Percentiles rank a stretch among this genome's conserved stretches.
phyloP scores from a whole-genome alignment of 164 flowering plant species.

The Pachysandra terminalis region DNA sequence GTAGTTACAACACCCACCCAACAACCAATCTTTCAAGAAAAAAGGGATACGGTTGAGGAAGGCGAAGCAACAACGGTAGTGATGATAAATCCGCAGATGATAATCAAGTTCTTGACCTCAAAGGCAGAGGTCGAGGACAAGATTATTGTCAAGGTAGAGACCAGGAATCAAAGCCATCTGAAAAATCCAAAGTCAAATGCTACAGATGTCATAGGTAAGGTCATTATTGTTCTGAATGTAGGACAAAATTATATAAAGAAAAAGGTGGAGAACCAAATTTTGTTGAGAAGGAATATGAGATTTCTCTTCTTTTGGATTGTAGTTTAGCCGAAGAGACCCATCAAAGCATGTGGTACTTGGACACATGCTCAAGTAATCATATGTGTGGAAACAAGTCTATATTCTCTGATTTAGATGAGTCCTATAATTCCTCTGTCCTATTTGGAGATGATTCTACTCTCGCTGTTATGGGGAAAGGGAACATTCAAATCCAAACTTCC shows the following conservation, averaged over 20 bases:
- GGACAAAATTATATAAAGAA: too few species aligned
- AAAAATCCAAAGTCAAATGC: constrained; percentile 5
- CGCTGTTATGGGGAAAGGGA: constrained; percentile 6
- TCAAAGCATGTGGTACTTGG: constrained; percentile 5
- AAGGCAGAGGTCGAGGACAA: constrained; percentile 4
- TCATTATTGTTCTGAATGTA: too few species aligned
- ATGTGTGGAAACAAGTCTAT: too few species aligned
- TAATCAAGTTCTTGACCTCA: too few species aligned
- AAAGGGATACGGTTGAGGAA: too few species aligned
- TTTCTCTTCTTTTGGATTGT: constrained; percentile 10
- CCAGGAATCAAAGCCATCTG: not conserved
- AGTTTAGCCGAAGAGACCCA: constrained; percentile 1
- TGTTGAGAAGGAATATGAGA: constrained; percentile 4
- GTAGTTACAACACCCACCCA: too few species aligned
- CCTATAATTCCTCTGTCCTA: not conserved
- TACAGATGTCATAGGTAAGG: too few species aligned
- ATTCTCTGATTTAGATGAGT: constrained; percentile 5
- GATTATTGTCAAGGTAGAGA: too few species aligned
- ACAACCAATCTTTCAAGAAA: too few species aligned
- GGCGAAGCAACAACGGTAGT: not conserved
- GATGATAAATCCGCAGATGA: not conserved
- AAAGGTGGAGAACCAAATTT: not conserved
- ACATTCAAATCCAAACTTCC: not conserved
- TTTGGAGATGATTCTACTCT: constrained; percentile 5
- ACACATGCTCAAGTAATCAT: constrained; percentile 1